These are phyloP conservation scores for Rhizopogon sp. DNA, from an alignment of 768 basidiomycete genomes.

Conservation along the genomic window DNA sequence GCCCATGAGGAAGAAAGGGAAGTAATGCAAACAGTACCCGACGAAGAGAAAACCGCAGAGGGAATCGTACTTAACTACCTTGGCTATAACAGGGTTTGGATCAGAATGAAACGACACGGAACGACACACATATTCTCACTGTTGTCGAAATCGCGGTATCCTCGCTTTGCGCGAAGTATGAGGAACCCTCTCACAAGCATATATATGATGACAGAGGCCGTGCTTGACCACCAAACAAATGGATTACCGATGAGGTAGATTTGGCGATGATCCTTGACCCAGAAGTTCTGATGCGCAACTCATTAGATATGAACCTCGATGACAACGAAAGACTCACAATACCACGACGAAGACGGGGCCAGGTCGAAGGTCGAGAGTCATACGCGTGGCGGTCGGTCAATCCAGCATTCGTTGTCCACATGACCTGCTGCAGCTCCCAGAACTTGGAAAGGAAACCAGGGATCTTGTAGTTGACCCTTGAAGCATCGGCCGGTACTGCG, in stretches of 20 bases:
- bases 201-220: constrained; percentile 66
- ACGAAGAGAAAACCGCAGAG: constrained; percentile 88
- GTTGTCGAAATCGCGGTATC: constrained; percentile 87
- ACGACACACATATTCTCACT: constrained; percentile 45
- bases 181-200: constrained; percentile 68
- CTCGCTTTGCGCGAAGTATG: constrained; percentile 85
- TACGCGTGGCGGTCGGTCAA: constrained; percentile 92
- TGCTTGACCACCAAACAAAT: constrained; percentile 86
- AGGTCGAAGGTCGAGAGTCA: constrained; percentile 87
- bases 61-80: constrained; percentile 87
- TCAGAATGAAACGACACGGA: not conserved
- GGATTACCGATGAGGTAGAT: constrained; percentile 96
- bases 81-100: constrained; percentile 45
- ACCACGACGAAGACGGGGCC: constrained; percentile 89
- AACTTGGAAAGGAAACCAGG: constrained; percentile 92
- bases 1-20: constrained; percentile 96
- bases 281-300: constrained; percentile 70
- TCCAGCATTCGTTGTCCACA: constrained; percentile 97
- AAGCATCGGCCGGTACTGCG: constrained; percentile 65
- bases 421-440: constrained; percentile 85
- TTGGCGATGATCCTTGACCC: constrained; percentile 95
- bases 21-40: constrained; percentile 90
- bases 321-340: constrained; percentile 58
- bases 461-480: constrained; percentile 85
- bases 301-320: constrained; percentile 1